phyloP scores from a whole-genome alignment of 1,139 yeast genomes.

The Debaryomyces singareniensis region DNA sequence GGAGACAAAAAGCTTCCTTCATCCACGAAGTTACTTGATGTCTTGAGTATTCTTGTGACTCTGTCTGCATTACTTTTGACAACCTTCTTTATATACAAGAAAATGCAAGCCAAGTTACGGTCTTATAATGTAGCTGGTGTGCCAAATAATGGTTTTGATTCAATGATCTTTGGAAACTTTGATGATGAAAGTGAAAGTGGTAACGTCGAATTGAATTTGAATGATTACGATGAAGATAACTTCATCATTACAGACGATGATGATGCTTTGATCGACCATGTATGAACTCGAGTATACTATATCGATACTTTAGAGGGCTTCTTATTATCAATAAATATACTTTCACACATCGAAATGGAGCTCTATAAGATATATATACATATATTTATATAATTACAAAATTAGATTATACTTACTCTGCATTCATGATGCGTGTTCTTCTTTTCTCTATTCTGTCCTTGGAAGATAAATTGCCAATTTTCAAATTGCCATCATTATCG shows the following conservation, averaged over 20 bases:
- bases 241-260: constrained; percentile 31
- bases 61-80: constrained; percentile 51
- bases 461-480: constrained; percentile 18
- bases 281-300: not conserved
- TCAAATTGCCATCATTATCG: constrained; percentile 17
- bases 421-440: constrained; percentile 35
- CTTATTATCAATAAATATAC: too few species aligned
- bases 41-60: constrained; percentile 58
- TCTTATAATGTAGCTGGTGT: constrained; percentile 17
- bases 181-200: constrained; percentile 27
- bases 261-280: constrained; percentile 7
- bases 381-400: too few species aligned
- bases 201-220: constrained; percentile 27
- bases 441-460: constrained; percentile 38
- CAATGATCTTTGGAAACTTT: constrained; percentile 36
- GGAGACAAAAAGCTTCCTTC: constrained; percentile 52
- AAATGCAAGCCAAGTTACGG: constrained; percentile 42
- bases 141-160: constrained; percentile 15
- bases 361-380: too few species aligned
- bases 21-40: constrained; percentile 52
- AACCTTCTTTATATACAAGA: constrained; percentile 64
- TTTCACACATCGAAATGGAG: too few species aligned
- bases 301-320: too few species aligned
- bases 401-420: too few species aligned
- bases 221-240: constrained; percentile 32